phyloP scores from a whole-genome alignment of 441 rosid species.

The Euphorbia celastroides region DNA sequence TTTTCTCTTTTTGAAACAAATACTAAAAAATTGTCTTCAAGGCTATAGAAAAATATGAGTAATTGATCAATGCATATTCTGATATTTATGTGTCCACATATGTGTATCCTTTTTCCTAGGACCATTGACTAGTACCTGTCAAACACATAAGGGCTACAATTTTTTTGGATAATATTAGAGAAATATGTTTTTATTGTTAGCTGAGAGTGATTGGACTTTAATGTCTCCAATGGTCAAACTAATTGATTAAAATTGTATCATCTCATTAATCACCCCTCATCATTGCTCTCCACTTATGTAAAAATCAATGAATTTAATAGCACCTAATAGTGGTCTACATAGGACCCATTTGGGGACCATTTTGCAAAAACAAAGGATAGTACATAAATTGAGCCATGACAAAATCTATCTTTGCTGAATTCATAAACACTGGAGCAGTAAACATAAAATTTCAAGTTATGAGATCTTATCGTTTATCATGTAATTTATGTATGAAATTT shows the following conservation, averaged over 20 bases:
- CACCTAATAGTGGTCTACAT: background rate
- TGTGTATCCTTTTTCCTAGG: conserved; percentile 6
- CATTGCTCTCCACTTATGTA: conserved; percentile 15
- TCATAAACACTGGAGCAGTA: too few relatives aligned
- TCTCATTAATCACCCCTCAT: conserved; percentile 21
- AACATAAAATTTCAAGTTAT: too few relatives aligned
- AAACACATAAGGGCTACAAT: conserved; percentile 17
- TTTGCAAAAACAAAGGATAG: background rate
- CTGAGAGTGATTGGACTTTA: conserved; percentile 24
- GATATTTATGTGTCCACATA: background rate
- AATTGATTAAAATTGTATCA: conserved; percentile 9
- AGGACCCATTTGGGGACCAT: conserved; percentile 17
- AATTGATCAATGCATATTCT: background rate
- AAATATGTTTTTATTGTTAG: background rate
- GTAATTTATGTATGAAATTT: too few relatives aligned
- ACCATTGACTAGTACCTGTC: conserved; percentile 21
- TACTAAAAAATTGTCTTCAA: too few relatives aligned
- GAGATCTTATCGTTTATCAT: too few relatives aligned
- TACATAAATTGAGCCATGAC: too few relatives aligned
- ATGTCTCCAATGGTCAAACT: conserved; percentile 9
- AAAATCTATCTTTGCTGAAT: too few relatives aligned
- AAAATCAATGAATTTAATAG: conserved; percentile 8
- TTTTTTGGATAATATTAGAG: background rate
- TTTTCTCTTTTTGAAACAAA: too few relatives aligned
- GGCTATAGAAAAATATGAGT: too few relatives aligned